Evolutionary conservation across 768 basidiomycete genomes (phyloP).

Genomic region (Fomitopsis serialis): DNA sequence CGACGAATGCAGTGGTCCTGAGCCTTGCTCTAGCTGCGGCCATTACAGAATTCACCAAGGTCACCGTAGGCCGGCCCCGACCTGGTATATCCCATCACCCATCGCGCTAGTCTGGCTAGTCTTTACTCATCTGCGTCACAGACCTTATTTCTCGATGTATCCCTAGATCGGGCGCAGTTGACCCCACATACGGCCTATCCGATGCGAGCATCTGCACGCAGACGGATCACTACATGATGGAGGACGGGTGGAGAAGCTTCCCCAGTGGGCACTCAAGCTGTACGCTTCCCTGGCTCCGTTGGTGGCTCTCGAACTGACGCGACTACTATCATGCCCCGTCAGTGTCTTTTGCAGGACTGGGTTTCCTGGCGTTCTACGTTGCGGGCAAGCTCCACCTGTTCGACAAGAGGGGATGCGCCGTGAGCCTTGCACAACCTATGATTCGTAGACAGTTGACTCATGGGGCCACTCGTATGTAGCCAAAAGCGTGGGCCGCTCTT

Average conservation of each 20-base stretch:
- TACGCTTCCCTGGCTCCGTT: constrained; percentile 36
- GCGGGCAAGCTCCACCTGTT: constrained; percentile 92
- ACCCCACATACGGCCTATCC: constrained; percentile 70
- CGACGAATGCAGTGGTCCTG: constrained; percentile 62
- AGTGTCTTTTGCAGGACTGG: constrained; percentile 93
- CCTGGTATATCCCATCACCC: constrained; percentile 49
- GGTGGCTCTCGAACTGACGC: background rate
- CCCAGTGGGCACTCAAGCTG: constrained; percentile 87
- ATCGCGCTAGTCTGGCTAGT: background rate
- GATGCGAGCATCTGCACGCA: constrained; percentile 79
- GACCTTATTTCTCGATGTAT: constrained; percentile 71
- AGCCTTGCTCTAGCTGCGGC: constrained; percentile 72
- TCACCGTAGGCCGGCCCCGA: constrained; percentile 85
- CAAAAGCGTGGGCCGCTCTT: constrained; percentile 80
- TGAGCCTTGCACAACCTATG: constrained; percentile 24
- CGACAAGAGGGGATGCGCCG: constrained; percentile 70
- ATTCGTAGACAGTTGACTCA: background rate
- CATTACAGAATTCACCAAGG: constrained; percentile 80
- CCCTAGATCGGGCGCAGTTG: constrained; percentile 55
- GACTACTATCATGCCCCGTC: background rate
- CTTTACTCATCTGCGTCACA: constrained; percentile 12
- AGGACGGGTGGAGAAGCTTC: constrained; percentile 90
- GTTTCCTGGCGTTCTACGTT: constrained; percentile 82
- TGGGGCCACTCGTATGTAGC: constrained; percentile 10
- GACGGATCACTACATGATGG: constrained; percentile 46